Conservation (phyloP, 2,329 filamentous ascomycete genomes). For the Alternaria sp. region DNA sequence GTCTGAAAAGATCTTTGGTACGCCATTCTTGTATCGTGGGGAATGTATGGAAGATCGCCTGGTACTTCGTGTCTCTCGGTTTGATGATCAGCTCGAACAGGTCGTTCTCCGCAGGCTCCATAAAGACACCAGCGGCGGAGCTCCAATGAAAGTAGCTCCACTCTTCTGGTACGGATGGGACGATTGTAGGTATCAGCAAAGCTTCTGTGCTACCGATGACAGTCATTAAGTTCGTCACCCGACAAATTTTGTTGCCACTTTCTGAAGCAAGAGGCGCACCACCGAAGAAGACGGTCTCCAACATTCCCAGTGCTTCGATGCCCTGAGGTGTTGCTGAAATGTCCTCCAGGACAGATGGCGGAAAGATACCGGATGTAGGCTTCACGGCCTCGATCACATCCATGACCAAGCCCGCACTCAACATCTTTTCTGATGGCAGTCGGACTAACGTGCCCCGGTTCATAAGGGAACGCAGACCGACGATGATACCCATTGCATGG, state of each 20-base stretch:
- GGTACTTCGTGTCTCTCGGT: conserved; percentile 3
- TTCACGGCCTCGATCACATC: conserved; percentile 4
- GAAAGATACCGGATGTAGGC: neutral
- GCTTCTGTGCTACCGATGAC: conserved; percentile 10
- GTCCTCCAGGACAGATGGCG: conserved; percentile 8
- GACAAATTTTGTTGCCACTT: conserved; percentile 3
- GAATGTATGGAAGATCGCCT: conserved; percentile 9
- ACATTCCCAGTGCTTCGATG: neutral
- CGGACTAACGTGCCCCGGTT: neutral
- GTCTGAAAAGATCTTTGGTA: conserved; percentile 27
- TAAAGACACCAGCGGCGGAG: neutral
- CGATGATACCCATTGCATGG: conserved; percentile 6
- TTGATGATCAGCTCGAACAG: conserved; percentile 8
- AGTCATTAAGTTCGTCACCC: neutral
- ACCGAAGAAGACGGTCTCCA: neutral
- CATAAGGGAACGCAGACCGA: neutral
- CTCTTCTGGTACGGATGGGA: neutral
- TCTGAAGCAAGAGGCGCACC: conserved; percentile 1
- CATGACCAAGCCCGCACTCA: conserved; percentile 4
- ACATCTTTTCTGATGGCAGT: conserved; percentile 1
- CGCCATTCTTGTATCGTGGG: conserved; percentile 10
- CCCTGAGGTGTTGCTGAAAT: neutral
- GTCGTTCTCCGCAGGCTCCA: conserved; percentile 10
- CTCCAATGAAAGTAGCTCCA: conserved; percentile 8
- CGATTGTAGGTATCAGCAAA: neutral